Evolutionary conservation across 148 eudicot species (phyloP), one percentile per base, ranked within the genome.

Genomic region (Camellia japonica): DNA sequence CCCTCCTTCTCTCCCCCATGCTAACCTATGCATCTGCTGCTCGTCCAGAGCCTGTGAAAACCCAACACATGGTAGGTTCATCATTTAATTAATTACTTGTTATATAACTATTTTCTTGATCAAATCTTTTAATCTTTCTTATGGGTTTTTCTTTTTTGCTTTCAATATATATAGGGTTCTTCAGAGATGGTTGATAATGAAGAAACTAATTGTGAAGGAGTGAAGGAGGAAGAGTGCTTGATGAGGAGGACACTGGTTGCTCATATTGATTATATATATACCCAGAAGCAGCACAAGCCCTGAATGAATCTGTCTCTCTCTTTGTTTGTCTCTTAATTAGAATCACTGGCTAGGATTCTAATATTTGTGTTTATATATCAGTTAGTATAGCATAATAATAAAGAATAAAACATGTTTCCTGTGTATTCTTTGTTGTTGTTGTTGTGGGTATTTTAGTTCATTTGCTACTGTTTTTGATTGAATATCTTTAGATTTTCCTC

Each of bases 201-300:
- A 61, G 78, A 30, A 30, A 30, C 9, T 11, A 61, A 18, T 13
- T 78, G 80, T 41, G 80, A 78, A 52, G 80, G 80, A 55, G 72
- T 42, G 80, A 20, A 68, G 38, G 41, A 67, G 52, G 74, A 78
- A 4, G 80, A 51, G 52, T 68, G 73, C 73, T 59, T 78, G 74
- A 59, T 58, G 5, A 78, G 66, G 74, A 78, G 80, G 66, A 68
- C 80, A 11, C 74, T 78, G 41, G 74, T 42, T 0, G 74, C 80
- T 68, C 80, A 78, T 78, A 13, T 69, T 10, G 81, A 78, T 69
- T 78, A 78, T 70, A 78, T 78, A 69, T 56, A 78, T 46, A 68
- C 75, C 54, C 75, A 69, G 68, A 68, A 78, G 75, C 54, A 68
- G 44, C 51, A 42, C 18, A 47, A 55, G 58, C 76, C 76, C 7